Conservation (phyloP, 176 grass and related monocot genomes). For the Phoenix dactylifera region DNA sequence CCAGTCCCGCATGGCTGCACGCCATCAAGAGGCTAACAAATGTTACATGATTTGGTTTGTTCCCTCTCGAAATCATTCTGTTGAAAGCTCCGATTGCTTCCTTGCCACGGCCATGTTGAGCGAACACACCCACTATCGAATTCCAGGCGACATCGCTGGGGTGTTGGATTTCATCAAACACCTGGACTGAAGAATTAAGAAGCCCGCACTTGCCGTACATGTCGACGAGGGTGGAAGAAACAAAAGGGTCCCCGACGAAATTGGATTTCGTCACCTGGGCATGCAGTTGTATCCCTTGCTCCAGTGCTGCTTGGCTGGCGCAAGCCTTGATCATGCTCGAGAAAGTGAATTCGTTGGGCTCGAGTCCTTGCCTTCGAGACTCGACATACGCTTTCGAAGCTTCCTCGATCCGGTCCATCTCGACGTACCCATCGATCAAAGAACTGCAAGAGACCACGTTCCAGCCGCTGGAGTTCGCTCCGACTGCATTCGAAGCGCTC, state of each 20-base stretch:
- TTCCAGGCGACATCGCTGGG: too few species aligned
- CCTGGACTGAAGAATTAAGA: too few species aligned
- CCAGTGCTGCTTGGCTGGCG: too few species aligned
- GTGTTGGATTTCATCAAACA: too few species aligned
- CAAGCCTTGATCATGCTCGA: constrained; percentile 38
- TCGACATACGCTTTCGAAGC: too few species aligned
- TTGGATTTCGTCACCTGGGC: too few species aligned
- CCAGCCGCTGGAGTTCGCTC: constrained; percentile 28
- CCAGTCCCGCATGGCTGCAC: constrained; percentile 55
- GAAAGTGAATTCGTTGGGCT: too few species aligned
- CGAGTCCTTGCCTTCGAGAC: too few species aligned
- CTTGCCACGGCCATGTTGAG: constrained; percentile 47
- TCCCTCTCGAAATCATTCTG: constrained; percentile 35
- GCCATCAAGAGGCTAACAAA: constrained; percentile 55
- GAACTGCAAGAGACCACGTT: constrained; percentile 61
- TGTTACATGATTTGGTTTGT: constrained; percentile 48
- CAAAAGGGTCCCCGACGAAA: too few species aligned
- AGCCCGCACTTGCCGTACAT: too few species aligned
- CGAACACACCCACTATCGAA: neutral
- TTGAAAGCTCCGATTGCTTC: constrained; percentile 38
- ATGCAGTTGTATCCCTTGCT: too few species aligned
- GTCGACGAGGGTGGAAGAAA: too few species aligned
- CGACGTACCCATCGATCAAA: constrained; percentile 50
- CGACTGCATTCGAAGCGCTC: constrained; percentile 25
- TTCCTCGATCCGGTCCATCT: constrained; percentile 16